A percentile compares a stretch with the other conserved stretches of the same genome.
Evolutionary conservation across 2,329 filamentous ascomycete species (phyloP).

Genomic region (Fusarium sp.): DNA sequence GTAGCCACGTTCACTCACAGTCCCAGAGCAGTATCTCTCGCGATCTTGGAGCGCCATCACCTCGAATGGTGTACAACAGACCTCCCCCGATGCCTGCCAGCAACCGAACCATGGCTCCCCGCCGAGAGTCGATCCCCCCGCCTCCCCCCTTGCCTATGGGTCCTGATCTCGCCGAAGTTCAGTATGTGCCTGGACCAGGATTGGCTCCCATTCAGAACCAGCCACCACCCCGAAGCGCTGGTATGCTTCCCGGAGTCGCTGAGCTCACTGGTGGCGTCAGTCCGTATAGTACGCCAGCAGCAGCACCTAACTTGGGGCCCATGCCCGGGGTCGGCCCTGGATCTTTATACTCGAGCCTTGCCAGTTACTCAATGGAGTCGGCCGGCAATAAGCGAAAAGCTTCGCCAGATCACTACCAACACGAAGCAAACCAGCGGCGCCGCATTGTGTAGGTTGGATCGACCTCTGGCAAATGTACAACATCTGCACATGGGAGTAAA

Average conservation of each 20-base stretch:
- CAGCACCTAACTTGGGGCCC: constrained; percentile 52
- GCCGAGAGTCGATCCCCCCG: constrained; percentile 59
- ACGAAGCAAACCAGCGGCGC: constrained; percentile 62
- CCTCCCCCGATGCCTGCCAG: constrained; percentile 51
- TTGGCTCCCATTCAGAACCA: constrained; percentile 68
- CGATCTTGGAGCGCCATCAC: constrained; percentile 59
- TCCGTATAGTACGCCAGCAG: constrained; percentile 67
- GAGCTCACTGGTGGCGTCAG: constrained; percentile 75
- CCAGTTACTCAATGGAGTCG: constrained; percentile 56
- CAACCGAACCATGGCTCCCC: constrained; percentile 56
- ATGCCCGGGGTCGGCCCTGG: constrained; percentile 55
- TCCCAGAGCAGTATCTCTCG: constrained; percentile 62
- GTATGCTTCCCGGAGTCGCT: constrained; percentile 70
- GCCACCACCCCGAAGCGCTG: constrained; percentile 56
- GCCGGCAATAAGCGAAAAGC: constrained; percentile 65
- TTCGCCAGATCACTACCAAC: constrained; percentile 59
- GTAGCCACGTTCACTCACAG: constrained; percentile 59
- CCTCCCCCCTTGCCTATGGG: constrained; percentile 49
- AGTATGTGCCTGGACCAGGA: constrained; percentile 56
- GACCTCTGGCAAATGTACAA: constrained; percentile 9
- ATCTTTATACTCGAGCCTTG: constrained; percentile 53
- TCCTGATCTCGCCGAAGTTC: constrained; percentile 51
- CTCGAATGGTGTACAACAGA: constrained; percentile 58
- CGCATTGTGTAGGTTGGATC: constrained; percentile 48
- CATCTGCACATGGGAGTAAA: constrained; percentile 34